Evolutionary conservation across 2,329 filamentous ascomycete species (phyloP), one percentile per base, ranked within the genome.

Genomic region (Whalleya microplaca): DNA sequence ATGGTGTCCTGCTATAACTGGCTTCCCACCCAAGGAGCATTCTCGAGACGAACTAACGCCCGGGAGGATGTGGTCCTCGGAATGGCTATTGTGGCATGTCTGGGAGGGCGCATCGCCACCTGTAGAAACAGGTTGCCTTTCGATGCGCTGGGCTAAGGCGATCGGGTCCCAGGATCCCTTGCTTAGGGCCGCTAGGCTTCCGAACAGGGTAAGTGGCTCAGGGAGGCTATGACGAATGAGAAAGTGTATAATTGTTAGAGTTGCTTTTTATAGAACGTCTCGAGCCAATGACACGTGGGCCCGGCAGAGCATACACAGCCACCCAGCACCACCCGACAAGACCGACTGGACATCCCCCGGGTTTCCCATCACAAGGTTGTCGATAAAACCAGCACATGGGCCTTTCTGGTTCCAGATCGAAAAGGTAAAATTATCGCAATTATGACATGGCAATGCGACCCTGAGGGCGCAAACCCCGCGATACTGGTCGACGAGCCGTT

Each of bases 251-350:
- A 59, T 63, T 48, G 58, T 48, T 45, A 45, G 49, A 45, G 46
- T 58, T 63, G 32, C 65, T 68, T 68, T 66, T 69, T 68, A 64
- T 68, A 69, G 66, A n/a, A 65, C 32, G 37, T 51, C 43, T 54
- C 32, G 40, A 52, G 16, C 63, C 58, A 65, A 65, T 65, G 49
- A 61, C 7, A 61, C 58, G 59, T 50, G 55, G 59, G 57, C 55
- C 47, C 48, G 58, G 63, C 55, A 59, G 48, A 23, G 21, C 32
- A n/a, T 46, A 56, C 61, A 62, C 61, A 64, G 63, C 63, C 63
- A 60, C 63, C n/a, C n/a, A n/a, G n/a, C n/a, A n/a, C n/a, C n/a
- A n/a, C n/a, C n/a, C 51, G 48, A 42, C 54, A 53, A 53, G 48
- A 46, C 42, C 53, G 32, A 16, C 51, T 12, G 10, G 3, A 8